Conservation (phyloP, 2,329 filamentous ascomycete species). For the Coniochaeta sp. region DNA sequence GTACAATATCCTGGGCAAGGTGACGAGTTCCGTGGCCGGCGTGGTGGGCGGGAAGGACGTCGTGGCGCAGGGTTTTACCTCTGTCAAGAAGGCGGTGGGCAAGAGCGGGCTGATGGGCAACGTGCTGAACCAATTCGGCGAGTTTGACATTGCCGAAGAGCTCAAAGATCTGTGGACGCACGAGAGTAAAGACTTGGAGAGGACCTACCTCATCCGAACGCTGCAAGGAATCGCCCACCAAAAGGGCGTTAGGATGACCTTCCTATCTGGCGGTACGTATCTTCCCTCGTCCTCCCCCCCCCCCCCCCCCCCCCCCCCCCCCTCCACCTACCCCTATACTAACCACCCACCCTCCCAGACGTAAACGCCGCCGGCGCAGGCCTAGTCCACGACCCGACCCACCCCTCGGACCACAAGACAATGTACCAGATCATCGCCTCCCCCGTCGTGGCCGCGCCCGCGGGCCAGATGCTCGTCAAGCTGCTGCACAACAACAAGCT, state of each 20-base stretch:
- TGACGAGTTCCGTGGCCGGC: constrained; percentile 89
- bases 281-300: not conserved
- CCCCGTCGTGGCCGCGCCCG: constrained; percentile 83
- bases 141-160: constrained; percentile 91
- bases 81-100: constrained; percentile 93
- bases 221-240: constrained; percentile 92
- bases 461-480: constrained; percentile 79
- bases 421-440: constrained; percentile 99
- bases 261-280: constrained; percentile 73
- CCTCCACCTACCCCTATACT: too few species aligned
- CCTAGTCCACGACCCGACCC: constrained; percentile 85
- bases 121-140: constrained; percentile 91
- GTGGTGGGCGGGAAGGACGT: constrained; percentile 93
- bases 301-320: not conserved
- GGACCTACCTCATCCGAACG: constrained; percentile 93
- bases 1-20: constrained; percentile 92
- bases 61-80: constrained; percentile 85
- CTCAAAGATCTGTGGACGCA: constrained; percentile 97
- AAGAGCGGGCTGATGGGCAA: constrained; percentile 95
- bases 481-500: constrained; percentile 93
- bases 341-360: too few species aligned
- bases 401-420: constrained; percentile 91
- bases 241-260: constrained; percentile 94
- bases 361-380: constrained; percentile 90
- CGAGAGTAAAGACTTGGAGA: constrained; percentile 92